A percentile compares a stretch with the other conserved stretches of the same genome.
phyloP scores from a whole-genome alignment of 176 grass and related monocot species.

The Saccharum spontaneum region DNA sequence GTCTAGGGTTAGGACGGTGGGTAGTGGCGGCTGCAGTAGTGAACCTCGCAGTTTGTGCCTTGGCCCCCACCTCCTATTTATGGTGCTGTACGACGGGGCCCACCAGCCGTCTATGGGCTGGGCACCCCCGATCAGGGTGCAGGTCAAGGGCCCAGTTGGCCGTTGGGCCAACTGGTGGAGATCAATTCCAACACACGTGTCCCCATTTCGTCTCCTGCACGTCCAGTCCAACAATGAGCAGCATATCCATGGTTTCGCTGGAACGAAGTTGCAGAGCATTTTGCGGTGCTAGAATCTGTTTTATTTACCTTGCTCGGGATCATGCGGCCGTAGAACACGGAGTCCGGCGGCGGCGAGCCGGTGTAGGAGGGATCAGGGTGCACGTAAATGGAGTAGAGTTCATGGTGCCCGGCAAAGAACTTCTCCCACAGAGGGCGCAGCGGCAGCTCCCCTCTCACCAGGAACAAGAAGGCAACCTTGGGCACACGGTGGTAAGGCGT shows the following conservation, averaged over 20 bases:
- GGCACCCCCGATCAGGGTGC: no score
- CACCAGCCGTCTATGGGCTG: no score
- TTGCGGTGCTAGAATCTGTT: neutral
- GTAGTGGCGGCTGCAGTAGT: no score
- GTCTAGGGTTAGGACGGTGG: no score
- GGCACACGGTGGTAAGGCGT: conserved; percentile 6
- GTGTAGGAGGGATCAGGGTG: conserved; percentile 53
- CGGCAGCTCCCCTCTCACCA: conserved; percentile 39
- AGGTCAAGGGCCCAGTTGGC: no score
- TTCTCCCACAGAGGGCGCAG: conserved; percentile 59
- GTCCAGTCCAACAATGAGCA: neutral
- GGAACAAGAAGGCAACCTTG: conserved; percentile 73
- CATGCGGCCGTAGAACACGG: conserved; percentile 58
- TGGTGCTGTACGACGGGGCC: no score
- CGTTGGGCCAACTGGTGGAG: no score
- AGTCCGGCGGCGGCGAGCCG: conserved; percentile 25
- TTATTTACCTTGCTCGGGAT: conserved; percentile 62
- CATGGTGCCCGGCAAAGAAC: conserved; percentile 55
- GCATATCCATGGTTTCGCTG: neutral
- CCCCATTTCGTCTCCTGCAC: conserved; percentile 47
- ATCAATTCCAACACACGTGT: no score
- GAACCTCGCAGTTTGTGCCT: no score
- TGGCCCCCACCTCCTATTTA: no score
- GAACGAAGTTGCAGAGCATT: neutral
- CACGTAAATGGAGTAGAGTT: conserved; percentile 58